A percentile compares a stretch with the other conserved stretches of the same genome.
phyloP scores from a whole-genome alignment of 768 basidiomycete genomes.

The Agaricus sinodeliciosus region DNA sequence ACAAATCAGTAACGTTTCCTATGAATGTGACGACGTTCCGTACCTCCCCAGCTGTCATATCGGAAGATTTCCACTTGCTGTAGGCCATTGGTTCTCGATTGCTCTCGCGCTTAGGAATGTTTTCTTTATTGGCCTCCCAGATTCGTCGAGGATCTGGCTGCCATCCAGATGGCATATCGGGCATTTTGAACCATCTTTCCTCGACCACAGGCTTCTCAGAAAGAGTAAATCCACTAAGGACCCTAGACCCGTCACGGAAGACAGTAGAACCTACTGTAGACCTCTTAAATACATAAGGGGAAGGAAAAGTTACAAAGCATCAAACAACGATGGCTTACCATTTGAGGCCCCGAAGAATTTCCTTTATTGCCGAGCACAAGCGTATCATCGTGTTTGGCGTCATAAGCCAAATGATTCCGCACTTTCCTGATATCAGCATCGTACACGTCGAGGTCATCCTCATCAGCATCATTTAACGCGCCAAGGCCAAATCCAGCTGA shows the following conservation, averaged over 20 bases:
- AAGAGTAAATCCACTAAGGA: constrained; percentile 72
- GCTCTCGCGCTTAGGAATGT: constrained; percentile 20
- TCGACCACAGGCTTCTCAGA: constrained; percentile 61
- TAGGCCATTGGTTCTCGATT: constrained; percentile 24
- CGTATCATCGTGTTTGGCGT: constrained; percentile 48
- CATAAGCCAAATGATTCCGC: constrained; percentile 56
- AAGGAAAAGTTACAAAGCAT: not conserved
- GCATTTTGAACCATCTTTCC: constrained; percentile 76
- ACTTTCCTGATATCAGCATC: constrained; percentile 36
- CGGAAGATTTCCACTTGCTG: constrained; percentile 43
- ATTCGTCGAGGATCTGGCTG: constrained; percentile 75
- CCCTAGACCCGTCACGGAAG: constrained; percentile 72
- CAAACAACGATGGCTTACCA: constrained; percentile 20
- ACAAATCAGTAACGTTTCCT: not conserved
- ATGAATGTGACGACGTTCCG: constrained; percentile 17
- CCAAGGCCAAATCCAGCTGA: constrained; percentile 85
- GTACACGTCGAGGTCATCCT: constrained; percentile 86
- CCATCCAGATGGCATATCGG: constrained; percentile 82
- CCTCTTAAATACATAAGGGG: constrained; percentile 27
- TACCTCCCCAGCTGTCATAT: constrained; percentile 70
- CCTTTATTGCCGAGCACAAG: constrained; percentile 33
- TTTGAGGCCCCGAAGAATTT: constrained; percentile 15
- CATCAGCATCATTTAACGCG: constrained; percentile 88
- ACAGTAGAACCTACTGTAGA: constrained; percentile 17
- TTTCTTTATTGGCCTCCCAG: constrained; percentile 56